Conservation (phyloP, 257 asterid genomes). For the Apocynum venetum region DNA sequence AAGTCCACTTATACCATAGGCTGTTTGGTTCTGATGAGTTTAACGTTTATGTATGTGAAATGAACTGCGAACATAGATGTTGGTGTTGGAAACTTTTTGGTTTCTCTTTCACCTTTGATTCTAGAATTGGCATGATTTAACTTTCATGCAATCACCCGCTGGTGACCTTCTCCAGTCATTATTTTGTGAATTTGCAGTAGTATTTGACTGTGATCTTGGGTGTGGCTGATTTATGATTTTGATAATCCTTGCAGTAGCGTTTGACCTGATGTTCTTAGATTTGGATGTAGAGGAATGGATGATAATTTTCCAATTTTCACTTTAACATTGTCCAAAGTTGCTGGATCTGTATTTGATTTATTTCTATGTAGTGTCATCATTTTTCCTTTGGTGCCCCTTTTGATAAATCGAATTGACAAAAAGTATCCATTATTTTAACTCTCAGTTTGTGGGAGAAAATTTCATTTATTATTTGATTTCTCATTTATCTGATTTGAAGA, state of each 20-base stretch:
- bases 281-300: neutral
- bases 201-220: neutral
- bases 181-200: neutral
- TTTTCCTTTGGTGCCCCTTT: neutral
- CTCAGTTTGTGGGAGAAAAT: neutral
- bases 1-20: neutral
- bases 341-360: neutral
- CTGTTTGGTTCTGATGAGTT: neutral
- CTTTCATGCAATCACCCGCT: neutral
- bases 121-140: neutral
- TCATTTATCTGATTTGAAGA: conserved; percentile 80
- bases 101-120: neutral
- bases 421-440: neutral
- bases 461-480: conserved; percentile 24
- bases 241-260: neutral
- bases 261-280: neutral
- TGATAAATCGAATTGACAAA: neutral
- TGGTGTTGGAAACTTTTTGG: neutral
- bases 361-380: neutral
- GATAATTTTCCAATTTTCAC: neutral
- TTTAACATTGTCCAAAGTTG: neutral
- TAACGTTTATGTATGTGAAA: neutral
- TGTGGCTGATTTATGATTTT: neutral
- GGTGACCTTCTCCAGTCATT: neutral
- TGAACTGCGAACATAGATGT: neutral